phyloP scores from a whole-genome alignment of 805 yeast species.

The Lachancea sp. region DNA sequence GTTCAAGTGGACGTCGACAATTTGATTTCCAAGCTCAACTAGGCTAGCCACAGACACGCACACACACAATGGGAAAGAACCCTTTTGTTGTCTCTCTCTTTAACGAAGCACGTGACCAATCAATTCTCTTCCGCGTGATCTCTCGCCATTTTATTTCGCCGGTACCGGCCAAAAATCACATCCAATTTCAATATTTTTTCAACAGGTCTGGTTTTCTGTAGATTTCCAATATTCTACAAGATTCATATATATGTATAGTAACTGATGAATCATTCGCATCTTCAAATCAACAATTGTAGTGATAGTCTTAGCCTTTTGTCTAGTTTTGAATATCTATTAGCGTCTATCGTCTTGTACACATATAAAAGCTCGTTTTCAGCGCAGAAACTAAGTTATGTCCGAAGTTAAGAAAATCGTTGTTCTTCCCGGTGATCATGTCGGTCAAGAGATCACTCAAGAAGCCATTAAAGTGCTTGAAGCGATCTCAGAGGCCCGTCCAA shows the following conservation, averaged over 20 bases:
- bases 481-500: slow-evolving; percentile 52
- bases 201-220: not conserved
- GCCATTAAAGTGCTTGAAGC: slow-evolving; percentile 88
- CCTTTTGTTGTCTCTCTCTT: no score
- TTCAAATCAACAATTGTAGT: not conserved
- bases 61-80: not conserved
- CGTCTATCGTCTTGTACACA: no score
- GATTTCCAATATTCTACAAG: not conserved
- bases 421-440: slow-evolving; percentile 96
- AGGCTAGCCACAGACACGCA: slow-evolving; percentile 8
- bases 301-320: no score
- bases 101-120: no score
- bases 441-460: slow-evolving; percentile 81
- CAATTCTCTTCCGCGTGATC: not conserved
- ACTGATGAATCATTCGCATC: not conserved
- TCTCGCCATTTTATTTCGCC: not conserved
- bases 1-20: slow-evolving; percentile 68
- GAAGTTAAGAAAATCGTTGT: slow-evolving; percentile 65
- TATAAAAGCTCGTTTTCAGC: no score
- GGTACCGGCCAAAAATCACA: slow-evolving; percentile 6
- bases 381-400: not conserved
- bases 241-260: slow-evolving; percentile 1
- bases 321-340: no score
- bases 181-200: slow-evolving; percentile 2
- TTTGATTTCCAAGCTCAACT: slow-evolving; percentile 61